These are phyloP conservation scores for Singerocomus rubriflavus DNA, from an alignment of 1,284 basidiomycete species.

Conservation along the genomic window DNA sequence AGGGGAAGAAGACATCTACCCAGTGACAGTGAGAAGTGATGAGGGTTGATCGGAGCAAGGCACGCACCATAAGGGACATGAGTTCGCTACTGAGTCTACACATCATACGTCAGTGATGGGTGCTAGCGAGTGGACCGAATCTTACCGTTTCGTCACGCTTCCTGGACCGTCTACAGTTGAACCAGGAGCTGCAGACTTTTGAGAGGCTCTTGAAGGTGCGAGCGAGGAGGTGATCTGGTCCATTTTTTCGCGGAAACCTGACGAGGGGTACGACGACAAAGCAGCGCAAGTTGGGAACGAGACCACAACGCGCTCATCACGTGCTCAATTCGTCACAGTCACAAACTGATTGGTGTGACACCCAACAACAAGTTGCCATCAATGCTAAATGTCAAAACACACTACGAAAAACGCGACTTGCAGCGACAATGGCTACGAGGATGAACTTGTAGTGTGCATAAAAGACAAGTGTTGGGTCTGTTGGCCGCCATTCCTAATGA, in stretches of 20 bases:
- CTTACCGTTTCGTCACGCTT: conserved; percentile 77
- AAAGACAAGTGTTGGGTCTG: too few relatives aligned
- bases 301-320: conserved; percentile 24
- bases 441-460: too few relatives aligned
- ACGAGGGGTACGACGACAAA: not conserved
- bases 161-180: conserved; percentile 55
- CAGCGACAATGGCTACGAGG: too few relatives aligned
- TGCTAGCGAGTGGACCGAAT: conserved; percentile 3
- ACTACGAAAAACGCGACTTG: too few relatives aligned
- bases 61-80: conserved; percentile 78
- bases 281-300: not conserved
- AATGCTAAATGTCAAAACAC: too few relatives aligned
- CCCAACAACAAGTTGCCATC: too few relatives aligned
- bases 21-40: conserved; percentile 9
- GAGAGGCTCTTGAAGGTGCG: conserved; percentile 51
- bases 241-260: conserved; percentile 39
- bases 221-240: conserved; percentile 71
- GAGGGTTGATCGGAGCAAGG: conserved; percentile 15
- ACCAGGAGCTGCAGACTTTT: conserved; percentile 53
- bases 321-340: conserved; percentile 9
- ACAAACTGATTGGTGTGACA: too few relatives aligned
- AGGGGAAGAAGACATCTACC: conserved; percentile 79
- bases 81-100: conserved; percentile 72
- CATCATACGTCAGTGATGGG: conserved; percentile 10
- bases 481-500: too few relatives aligned